Conservation (phyloP, 352 stramenopile genomes). For the Phytopythium ostracodes region DNA sequence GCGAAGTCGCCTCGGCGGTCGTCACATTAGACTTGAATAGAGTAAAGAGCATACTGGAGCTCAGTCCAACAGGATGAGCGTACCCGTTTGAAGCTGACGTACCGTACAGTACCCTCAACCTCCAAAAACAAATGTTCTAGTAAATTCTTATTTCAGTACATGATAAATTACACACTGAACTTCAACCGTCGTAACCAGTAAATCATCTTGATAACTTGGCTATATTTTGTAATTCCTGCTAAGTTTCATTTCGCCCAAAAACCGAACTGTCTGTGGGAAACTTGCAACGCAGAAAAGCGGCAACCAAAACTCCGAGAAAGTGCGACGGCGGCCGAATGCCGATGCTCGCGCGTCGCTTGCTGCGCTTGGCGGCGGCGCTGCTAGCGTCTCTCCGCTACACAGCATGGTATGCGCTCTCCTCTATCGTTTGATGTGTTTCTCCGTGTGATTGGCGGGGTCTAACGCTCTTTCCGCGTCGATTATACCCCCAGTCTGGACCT, state of each 20-base stretch:
- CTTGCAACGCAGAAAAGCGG: slow-evolving; percentile 1
- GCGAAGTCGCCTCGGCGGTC: background rate
- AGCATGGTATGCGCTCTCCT: background rate
- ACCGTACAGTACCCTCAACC: background rate
- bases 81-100: too few relatives aligned
- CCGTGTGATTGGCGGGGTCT: background rate
- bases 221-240: background rate
- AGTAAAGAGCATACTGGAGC: background rate
- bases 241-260: background rate
- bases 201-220: background rate
- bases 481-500: slow-evolving; percentile 30
- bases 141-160: background rate
- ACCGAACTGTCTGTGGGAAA: slow-evolving; percentile 1
- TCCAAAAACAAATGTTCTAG: background rate
- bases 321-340: background rate
- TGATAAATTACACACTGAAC: background rate
- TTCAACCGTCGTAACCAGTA: slow-evolving; percentile 1
- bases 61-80: too few relatives aligned
- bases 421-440: background rate
- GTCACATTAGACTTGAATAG: background rate
- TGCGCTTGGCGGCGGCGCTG: slow-evolving; percentile 2
- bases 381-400: background rate
- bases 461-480: background rate
- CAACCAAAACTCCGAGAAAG: background rate
- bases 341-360: background rate